phyloP scores from a whole-genome alignment of 805 yeast species.

The Wickerhamiella siamensis region DNA sequence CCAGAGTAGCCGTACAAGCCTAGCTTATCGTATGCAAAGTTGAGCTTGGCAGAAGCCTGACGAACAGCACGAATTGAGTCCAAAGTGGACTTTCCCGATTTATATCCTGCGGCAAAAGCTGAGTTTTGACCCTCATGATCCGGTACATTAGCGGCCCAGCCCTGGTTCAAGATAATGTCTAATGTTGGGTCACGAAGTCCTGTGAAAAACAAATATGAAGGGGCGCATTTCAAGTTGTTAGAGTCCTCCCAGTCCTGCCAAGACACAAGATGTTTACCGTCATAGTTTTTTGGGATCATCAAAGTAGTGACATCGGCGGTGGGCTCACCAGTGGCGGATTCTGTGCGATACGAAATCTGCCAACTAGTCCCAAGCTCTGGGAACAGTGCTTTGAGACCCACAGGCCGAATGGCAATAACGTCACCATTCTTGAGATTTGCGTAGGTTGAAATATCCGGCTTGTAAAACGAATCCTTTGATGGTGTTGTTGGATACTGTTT shows the following conservation, averaged over 20 bases:
- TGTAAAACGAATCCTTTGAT: conserved; percentile 8
- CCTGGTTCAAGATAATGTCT: conserved; percentile 12
- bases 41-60: conserved; percentile 6
- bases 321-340: conserved; percentile 18
- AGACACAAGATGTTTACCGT: conserved; percentile 9
- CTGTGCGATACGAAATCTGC: conserved; percentile 17
- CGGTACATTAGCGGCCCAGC: conserved; percentile 16
- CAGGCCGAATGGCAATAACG: conserved; percentile 6
- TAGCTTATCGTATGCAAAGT: conserved; percentile 8
- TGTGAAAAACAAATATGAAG: conserved; percentile 14
- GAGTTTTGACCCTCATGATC: conserved; percentile 17
- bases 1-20: conserved; percentile 22
- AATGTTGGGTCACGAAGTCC: conserved; percentile 7
- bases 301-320: conserved; percentile 21
- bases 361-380: conserved; percentile 3
- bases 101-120: conserved; percentile 14
- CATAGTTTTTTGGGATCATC: conserved; percentile 13
- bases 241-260: conserved; percentile 18
- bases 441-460: conserved; percentile 6
- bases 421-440: conserved; percentile 3
- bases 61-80: conserved; percentile 21
- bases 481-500: conserved; percentile 1
- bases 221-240: conserved; percentile 13
- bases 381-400: conserved; percentile 2
- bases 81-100: conserved; percentile 19